These are phyloP conservation scores for Beta macrorhiza DNA, from an alignment of 179 eudicot genomes.

Conservation along the genomic window DNA sequence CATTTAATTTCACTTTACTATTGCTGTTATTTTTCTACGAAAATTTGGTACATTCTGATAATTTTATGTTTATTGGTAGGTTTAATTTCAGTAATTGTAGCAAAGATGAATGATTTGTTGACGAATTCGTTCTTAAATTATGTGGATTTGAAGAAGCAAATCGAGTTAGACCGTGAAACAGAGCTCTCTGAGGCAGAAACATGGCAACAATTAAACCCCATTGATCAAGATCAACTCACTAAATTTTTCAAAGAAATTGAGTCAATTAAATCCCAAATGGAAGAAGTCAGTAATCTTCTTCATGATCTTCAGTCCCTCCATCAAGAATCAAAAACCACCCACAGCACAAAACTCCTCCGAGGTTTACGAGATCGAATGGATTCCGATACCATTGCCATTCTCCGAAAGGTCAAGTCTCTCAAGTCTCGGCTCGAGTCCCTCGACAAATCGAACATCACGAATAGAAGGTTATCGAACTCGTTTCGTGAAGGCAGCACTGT, in stretches of 20 bases:
- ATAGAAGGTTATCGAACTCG: slow-evolving; percentile 31
- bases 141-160: slow-evolving; percentile 81
- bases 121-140: slow-evolving; percentile 70
- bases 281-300: slow-evolving; percentile 47
- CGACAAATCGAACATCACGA: slow-evolving; percentile 39
- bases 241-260: slow-evolving; percentile 56
- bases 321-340: slow-evolving; percentile 50
- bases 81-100: slow-evolving; percentile 14
- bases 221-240: slow-evolving; percentile 46
- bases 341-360: slow-evolving; percentile 48
- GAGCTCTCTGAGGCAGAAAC: slow-evolving; percentile 37
- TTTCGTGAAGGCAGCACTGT: slow-evolving; percentile 44
- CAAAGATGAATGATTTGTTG: slow-evolving; percentile 73
- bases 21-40: background rate
- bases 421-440: slow-evolving; percentile 47
- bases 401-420: slow-evolving; percentile 43
- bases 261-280: slow-evolving; percentile 45
- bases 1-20: background rate
- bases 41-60: slow-evolving; percentile 1
- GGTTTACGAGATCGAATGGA: slow-evolving; percentile 58
- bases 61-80: slow-evolving; percentile 18
- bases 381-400: slow-evolving; percentile 48
- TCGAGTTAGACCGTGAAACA: slow-evolving; percentile 41
- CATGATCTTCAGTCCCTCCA: slow-evolving; percentile 56
- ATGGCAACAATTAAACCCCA: slow-evolving; percentile 39